Evolutionary conservation across 2,329 filamentous ascomycete genomes (phyloP), one percentile per base, ranked within the genome.

Genomic region (Fusarium mundagurra): DNA sequence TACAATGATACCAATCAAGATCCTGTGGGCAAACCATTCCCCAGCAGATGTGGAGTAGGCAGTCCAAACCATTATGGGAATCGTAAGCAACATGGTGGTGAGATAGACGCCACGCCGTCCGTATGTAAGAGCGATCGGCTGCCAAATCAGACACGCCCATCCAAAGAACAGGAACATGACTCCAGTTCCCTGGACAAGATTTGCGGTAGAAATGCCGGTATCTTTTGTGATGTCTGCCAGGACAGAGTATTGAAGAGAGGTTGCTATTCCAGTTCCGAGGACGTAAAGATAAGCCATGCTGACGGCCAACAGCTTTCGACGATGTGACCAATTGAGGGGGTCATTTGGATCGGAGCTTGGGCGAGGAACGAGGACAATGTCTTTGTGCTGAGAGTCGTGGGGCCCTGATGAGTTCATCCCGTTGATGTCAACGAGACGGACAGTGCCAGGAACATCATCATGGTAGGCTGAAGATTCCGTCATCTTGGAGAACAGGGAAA

Each of bases 121-220:
- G 18, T 43, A 64, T 6, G 54, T 61, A 1, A 64, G 54, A 13
- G 61, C 61, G 3, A 64, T 61, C 1, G 54, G 54, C 2, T 64
- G 43, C 61, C 54, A 64, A 0, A 64, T 41, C 2, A 64, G 29
- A 38, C 55, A 61, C 4, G 61, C 54, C 43, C 44, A 64, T 0
- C 61, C 55, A 16, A 64, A 64, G 38, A 64, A 64, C 2, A 64
- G 38, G 9, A 64, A 61, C 44, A 61, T 61, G 10, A 64, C 44
- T 7, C 44, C 44, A 12, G 61, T 64, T 31, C 61, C 55, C 17
- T 50, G 54, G 6, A 61, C 44, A 6, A 64, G 55, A 14, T 64
- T 61, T 11, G 54, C 61, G 2, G 55, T 61, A 7, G 54, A 61
- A 6, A 64, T 64, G 5, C 61, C 61, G 1, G 61, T 64, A 4